Evolutionary conservation across 768 basidiomycete species (phyloP).

Genomic region (Termitomyces sp.): DNA sequence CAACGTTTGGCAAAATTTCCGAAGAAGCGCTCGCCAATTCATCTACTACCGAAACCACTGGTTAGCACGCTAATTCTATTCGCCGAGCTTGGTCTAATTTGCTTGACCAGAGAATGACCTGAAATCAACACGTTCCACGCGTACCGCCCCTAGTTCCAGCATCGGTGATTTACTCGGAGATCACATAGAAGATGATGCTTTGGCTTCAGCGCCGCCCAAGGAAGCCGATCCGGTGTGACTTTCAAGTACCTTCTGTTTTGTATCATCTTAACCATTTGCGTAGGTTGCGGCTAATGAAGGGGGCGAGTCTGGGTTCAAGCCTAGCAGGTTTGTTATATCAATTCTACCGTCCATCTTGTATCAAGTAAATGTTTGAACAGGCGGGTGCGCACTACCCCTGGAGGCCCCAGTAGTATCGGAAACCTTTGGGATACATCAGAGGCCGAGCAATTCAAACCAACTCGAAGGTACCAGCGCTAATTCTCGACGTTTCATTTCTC

Average conservation of each 20-base stretch:
- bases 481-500: background rate
- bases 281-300: slow-evolving; percentile 22
- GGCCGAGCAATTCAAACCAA: slow-evolving; percentile 58
- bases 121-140: slow-evolving; percentile 56
- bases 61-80: background rate
- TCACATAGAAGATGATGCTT: slow-evolving; percentile 51
- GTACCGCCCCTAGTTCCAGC: slow-evolving; percentile 50
- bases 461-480: slow-evolving; percentile 48
- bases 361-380: slow-evolving; percentile 20
- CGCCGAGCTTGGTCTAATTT: background rate
- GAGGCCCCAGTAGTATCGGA: slow-evolving; percentile 39
- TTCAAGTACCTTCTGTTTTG: background rate
- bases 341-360: background rate
- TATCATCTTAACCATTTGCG: background rate
- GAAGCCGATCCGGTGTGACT: slow-evolving; percentile 10
- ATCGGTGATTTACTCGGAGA: slow-evolving; percentile 49
- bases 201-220: slow-evolving; percentile 52
- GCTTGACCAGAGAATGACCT: slow-evolving; percentile 30
- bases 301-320: slow-evolving; percentile 32
- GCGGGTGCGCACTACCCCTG: slow-evolving; percentile 42
- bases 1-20: slow-evolving; percentile 61
- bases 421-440: slow-evolving; percentile 48
- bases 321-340: slow-evolving; percentile 41
- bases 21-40: slow-evolving; percentile 15
- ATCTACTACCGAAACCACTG: slow-evolving; percentile 4